Evolutionary conservation across 331 rosid genomes (phyloP).

Genomic region (Erythrophleum ivorense): DNA sequence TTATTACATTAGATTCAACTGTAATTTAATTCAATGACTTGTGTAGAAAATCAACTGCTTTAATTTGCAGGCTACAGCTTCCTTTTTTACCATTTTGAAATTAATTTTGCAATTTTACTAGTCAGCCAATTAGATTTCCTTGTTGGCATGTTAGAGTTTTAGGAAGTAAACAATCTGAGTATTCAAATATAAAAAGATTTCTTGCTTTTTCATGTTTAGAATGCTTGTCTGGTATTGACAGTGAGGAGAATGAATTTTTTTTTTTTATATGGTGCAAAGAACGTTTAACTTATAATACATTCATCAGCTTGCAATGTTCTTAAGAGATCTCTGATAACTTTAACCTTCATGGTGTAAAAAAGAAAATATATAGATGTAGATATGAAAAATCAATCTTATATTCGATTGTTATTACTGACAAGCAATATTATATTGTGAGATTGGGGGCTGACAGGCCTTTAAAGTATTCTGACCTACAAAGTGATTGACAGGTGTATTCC

Average conservation of each 20-base stretch:
- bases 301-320: not conserved
- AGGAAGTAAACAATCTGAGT: not conserved
- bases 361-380: not conserved
- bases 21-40: not conserved
- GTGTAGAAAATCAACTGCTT: not conserved
- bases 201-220: not conserved
- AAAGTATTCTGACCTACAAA: not conserved
- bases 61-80: not conserved
- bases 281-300: not conserved
- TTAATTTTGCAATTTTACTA: not conserved
- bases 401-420: not conserved
- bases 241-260: not conserved
- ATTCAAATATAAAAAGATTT: too few species aligned
- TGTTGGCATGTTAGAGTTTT: not conserved
- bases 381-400: not conserved
- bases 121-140: not conserved
- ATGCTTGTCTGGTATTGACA: not conserved
- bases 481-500: constrained; percentile 54
- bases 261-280: too few species aligned
- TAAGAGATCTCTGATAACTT: not conserved
- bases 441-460: not conserved
- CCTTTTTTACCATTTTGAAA: not conserved
- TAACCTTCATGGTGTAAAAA: too few species aligned
- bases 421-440: not conserved
- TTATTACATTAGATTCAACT: not conserved